A percentile compares a stretch with the other conserved stretches of the same genome.
phyloP scores from a whole-genome alignment of 23 red algal species.

The Pyropia yezoensis region DNA sequence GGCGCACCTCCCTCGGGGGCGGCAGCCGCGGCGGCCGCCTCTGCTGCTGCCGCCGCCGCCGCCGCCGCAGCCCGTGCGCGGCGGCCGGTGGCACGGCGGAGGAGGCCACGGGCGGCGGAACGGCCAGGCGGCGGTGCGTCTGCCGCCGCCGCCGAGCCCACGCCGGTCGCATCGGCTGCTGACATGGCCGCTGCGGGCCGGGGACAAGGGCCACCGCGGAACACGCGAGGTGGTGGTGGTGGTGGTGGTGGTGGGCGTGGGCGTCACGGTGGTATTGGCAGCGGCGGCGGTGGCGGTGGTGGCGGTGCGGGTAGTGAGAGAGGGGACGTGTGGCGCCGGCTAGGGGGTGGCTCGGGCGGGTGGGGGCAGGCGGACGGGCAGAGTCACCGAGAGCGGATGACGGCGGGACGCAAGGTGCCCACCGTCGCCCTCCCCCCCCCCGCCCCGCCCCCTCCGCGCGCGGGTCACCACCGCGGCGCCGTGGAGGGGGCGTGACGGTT shows the following conservation, averaged over 20 bases:
- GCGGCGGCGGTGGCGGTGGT: background rate
- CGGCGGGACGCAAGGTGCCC: background rate
- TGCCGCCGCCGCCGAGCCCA: background rate
- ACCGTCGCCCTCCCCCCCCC: background rate
- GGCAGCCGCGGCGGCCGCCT: background rate
- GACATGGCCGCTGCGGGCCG: slow-evolving; percentile 1
- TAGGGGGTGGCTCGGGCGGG: slow-evolving; percentile 4
- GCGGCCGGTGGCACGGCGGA: background rate
- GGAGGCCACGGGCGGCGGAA: background rate
- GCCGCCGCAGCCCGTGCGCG: background rate
- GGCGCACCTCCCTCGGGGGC: background rate
- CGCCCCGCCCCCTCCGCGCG: slow-evolving; percentile 1
- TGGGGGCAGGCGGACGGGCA: background rate
- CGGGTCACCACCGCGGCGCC: background rate
- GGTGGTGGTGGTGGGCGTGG: background rate
- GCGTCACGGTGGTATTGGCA: background rate
- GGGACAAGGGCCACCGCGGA: background rate
- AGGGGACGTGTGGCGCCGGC: slow-evolving; percentile 2
- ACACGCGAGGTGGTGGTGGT: no score
- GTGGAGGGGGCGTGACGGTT: background rate
- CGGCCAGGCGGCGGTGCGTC: background rate
- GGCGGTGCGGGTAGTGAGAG: background rate
- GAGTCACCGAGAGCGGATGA: background rate
- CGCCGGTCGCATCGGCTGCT: background rate
- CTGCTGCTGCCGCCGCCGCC: background rate